These are phyloP conservation scores for Jamesozyma hellenica DNA, from an alignment of 805 yeast genomes.

Conservation along the genomic window DNA sequence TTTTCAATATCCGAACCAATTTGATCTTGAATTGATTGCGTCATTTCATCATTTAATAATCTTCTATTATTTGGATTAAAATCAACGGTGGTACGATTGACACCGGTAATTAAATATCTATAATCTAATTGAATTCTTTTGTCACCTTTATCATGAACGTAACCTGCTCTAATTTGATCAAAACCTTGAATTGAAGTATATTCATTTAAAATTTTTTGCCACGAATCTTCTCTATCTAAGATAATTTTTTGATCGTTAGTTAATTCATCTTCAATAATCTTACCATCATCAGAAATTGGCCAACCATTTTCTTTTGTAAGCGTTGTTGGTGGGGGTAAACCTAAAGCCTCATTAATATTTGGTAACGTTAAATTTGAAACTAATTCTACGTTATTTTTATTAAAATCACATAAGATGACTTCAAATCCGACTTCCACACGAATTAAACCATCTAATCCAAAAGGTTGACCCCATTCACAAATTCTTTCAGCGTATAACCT, in stretches of 20 bases:
- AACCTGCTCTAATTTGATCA: constrained; percentile 41
- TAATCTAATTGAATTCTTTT: constrained; percentile 41
- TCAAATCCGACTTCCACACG: constrained; percentile 55
- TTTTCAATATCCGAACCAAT: constrained; percentile 31
- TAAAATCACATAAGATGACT: constrained; percentile 49
- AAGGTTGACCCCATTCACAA: constrained; percentile 44
- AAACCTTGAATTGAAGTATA: constrained; percentile 30
- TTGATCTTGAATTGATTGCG: constrained; percentile 28
- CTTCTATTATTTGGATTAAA: constrained; percentile 41
- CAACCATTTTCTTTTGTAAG: constrained; percentile 22
- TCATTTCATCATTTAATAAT: constrained; percentile 29
- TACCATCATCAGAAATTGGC: constrained; percentile 23
- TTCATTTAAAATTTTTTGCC: constrained; percentile 13
- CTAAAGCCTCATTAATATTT: constrained; percentile 30
- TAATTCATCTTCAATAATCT: constrained; percentile 13
- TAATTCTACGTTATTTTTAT: constrained; percentile 35
- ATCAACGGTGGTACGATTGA: constrained; percentile 40
- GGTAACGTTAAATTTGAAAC: constrained; percentile 37
- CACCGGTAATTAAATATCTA: constrained; percentile 42
- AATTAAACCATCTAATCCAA: constrained; percentile 49
- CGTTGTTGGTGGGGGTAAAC: constrained; percentile 30
- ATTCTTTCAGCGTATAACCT: constrained; percentile 38
- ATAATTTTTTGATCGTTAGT: constrained; percentile 16
- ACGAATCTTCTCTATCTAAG: constrained; percentile 18
- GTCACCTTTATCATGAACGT: constrained; percentile 39